Evolutionary conservation across 2,329 filamentous ascomycete genomes (phyloP).

Genomic region (Alternaria incomplexa): DNA sequence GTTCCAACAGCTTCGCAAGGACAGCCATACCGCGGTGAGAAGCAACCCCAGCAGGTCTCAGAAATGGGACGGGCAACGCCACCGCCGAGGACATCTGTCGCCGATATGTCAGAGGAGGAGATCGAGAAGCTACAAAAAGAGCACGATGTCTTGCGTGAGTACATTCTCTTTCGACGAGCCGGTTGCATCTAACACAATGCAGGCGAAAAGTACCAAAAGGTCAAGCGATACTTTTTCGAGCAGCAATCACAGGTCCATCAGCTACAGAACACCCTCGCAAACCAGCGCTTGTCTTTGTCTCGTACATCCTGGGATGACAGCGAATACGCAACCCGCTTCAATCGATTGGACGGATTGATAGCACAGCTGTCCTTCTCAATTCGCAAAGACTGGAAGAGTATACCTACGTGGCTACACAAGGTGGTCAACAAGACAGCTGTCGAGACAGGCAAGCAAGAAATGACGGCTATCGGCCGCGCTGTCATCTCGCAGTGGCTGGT

Average conservation of each 20-base stretch:
- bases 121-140: constrained; percentile 56
- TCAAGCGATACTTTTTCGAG: constrained; percentile 97
- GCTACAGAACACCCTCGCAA: constrained; percentile 95
- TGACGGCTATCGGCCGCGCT: constrained; percentile 92
- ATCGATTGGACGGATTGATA: constrained; percentile 88
- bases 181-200: constrained; percentile 8
- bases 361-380: constrained; percentile 96
- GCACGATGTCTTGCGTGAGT: constrained; percentile 58
- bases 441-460: constrained; percentile 90
- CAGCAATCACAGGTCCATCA: constrained; percentile 89
- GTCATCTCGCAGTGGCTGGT: constrained; percentile 89
- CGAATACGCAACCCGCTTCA: constrained; percentile 89
- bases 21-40: constrained; percentile 51
- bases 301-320: constrained; percentile 93
- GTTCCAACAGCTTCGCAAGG: constrained; percentile 54
- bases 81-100: constrained; percentile 49
- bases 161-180: neutral
- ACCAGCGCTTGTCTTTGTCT: constrained; percentile 92
- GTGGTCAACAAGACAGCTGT: constrained; percentile 86
- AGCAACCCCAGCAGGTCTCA: constrained; percentile 34
- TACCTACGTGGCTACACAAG: constrained; percentile 80
- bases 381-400: constrained; percentile 85
- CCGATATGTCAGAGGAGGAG: constrained; percentile 57
- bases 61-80: constrained; percentile 53
- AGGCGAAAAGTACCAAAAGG: constrained; percentile 97